Percentiles rank a stretch among this genome's conserved stretches.
These are phyloP conservation scores for barley (Hordeum vulgare) DNA, from an alignment of 176 grass and related monocot genomes.

Conservation along the genomic window MorexV3_pseudomolecules_assembly NC_058519.1:149777761-149778260, in stretches of 20 bases:
- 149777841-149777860: no score
- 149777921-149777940: background rate
- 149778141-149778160: slow-evolving; percentile 49
- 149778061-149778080: no score
- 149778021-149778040: background rate
- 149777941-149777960: background rate
- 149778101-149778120: no score
- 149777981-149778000: background rate
- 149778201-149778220: slow-evolving; percentile 69
- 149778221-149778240: slow-evolving; percentile 74
- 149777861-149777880: no score
- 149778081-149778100: no score
- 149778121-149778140: no score
- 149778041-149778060: background rate
- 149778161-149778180: slow-evolving; percentile 68
- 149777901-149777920: background rate
- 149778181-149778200: slow-evolving; percentile 72
- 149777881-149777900: no score
- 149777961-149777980: background rate
- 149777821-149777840: no score
- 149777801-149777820: slow-evolving; percentile 10
- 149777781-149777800: background rate
- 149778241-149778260: slow-evolving; percentile 46
- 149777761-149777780: no score
- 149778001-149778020: background rate